Percentiles rank a stretch among this genome's conserved stretches.
phyloP scores from a whole-genome alignment of 2,329 filamentous ascomycete genomes.

The Exutisphaerella laricina region DNA sequence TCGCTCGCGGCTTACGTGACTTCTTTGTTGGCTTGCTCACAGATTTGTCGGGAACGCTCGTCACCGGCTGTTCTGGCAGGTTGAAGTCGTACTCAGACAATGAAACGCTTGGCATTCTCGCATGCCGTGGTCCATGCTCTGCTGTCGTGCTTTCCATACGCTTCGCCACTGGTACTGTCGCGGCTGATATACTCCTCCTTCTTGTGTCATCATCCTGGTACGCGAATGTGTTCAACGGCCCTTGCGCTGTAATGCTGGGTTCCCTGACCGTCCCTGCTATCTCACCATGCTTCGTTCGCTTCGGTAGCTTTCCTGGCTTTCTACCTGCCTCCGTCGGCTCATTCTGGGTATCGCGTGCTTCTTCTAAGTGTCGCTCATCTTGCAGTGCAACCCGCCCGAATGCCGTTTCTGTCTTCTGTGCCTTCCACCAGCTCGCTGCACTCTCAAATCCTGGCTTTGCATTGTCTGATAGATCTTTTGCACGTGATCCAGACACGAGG shows the following conservation, averaged over 20 bases:
- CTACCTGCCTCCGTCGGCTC: background rate
- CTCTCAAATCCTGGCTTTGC: constrained; percentile 14
- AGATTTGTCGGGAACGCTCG: background rate
- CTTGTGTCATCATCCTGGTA: background rate
- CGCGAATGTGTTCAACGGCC: background rate
- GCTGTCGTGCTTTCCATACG: too few species aligned
- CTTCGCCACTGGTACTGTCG: background rate
- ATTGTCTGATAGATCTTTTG: constrained; percentile 10
- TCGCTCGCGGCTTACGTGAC: background rate
- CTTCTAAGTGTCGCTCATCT: background rate
- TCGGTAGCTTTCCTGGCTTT: constrained; percentile 9
- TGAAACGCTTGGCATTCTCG: constrained; percentile 14
- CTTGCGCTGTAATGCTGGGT: background rate
- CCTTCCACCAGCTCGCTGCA: constrained; percentile 14
- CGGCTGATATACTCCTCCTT: background rate
- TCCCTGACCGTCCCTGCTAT: background rate
- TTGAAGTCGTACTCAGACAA: constrained; percentile 19
- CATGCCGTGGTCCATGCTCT: background rate
- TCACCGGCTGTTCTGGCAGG: constrained; percentile 4
- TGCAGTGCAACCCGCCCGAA: background rate
- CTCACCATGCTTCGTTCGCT: constrained; percentile 6
- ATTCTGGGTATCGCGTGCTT: background rate
- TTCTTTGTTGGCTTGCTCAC: constrained; percentile 5
- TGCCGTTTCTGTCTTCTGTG: constrained; percentile 3
- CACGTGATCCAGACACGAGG: constrained; percentile 12